Conservation (phyloP, 2,329 filamentous ascomycete species). For the Tolypocladium guangdongense region DNA sequence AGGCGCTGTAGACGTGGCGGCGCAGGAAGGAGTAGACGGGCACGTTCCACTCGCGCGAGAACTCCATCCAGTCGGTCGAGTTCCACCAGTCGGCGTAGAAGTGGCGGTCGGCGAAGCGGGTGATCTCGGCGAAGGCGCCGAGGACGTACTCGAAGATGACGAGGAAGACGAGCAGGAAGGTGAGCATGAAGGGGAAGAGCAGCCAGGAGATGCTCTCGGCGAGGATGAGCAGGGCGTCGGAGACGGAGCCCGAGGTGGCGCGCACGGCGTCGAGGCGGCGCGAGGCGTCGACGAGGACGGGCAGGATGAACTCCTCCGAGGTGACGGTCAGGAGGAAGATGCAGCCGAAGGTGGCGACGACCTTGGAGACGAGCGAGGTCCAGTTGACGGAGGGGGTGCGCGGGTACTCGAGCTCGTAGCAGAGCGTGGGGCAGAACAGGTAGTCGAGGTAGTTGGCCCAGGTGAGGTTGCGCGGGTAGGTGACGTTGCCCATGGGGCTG, state of each 20-base stretch:
- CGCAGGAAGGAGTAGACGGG: slow-evolving; percentile 93
- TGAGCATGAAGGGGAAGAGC: slow-evolving; percentile 95
- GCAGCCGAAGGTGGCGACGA: slow-evolving; percentile 84
- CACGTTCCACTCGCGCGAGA: slow-evolving; percentile 94
- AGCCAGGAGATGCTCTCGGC: slow-evolving; percentile 84
- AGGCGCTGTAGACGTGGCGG: slow-evolving; percentile 84
- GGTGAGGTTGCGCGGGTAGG: slow-evolving; percentile 83
- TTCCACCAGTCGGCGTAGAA: slow-evolving; percentile 81
- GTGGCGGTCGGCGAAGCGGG: slow-evolving; percentile 82
- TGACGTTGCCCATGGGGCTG: slow-evolving; percentile 78
- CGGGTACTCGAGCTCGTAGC: slow-evolving; percentile 96
- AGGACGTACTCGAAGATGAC: slow-evolving; percentile 97
- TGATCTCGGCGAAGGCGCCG: slow-evolving; percentile 90
- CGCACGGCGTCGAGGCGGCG: slow-evolving; percentile 34
- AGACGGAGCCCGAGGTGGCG: slow-evolving; percentile 19
- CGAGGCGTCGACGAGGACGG: slow-evolving; percentile 67
- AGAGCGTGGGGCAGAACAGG: slow-evolving; percentile 85
- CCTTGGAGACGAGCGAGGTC: slow-evolving; percentile 73
- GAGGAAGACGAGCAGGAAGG: slow-evolving; percentile 88
- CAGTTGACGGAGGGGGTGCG: slow-evolving; percentile 66
- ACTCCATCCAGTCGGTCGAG: slow-evolving; percentile 85
- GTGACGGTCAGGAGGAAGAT: slow-evolving; percentile 89
- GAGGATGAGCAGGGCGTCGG: slow-evolving; percentile 68
- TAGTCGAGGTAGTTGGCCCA: slow-evolving; percentile 76
- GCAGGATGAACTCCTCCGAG: slow-evolving; percentile 91